Conservation (phyloP, 2,329 filamentous ascomycete genomes). For the Paecilomyces niveus region DNA sequence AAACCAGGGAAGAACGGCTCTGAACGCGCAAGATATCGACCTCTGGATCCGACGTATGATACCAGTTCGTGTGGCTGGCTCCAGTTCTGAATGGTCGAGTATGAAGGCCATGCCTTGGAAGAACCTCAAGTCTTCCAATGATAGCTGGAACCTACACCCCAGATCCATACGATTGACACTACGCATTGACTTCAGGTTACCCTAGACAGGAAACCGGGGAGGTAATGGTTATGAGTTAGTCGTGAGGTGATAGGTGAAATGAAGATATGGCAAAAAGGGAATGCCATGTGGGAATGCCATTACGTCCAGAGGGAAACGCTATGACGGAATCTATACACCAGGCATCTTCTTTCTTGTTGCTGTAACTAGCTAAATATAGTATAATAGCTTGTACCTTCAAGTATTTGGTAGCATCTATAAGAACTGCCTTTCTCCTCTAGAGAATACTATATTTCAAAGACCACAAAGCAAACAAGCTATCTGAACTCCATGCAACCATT, state of each 20-base stretch:
- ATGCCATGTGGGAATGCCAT: not conserved
- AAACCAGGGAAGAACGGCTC: not conserved
- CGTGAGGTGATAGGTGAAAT: not conserved
- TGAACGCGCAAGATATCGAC: not conserved
- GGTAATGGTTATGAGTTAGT: not conserved
- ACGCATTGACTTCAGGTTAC: not conserved
- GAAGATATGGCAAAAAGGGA: not conserved
- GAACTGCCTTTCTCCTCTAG: not conserved
- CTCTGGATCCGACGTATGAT: not conserved
- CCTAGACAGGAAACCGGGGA: not conserved
- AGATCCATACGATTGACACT: not conserved
- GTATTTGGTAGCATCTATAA: not conserved
- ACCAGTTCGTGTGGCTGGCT: not conserved
- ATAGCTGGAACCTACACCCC: not conserved
- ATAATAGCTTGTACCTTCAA: not conserved
- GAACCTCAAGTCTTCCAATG: not conserved
- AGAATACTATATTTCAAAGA: not conserved
- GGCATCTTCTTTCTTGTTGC: slow-evolving; percentile 1
- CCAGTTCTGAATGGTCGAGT: not conserved
- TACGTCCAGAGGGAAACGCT: slow-evolving; percentile 1
- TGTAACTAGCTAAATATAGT: not conserved
- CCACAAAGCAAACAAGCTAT: not conserved
- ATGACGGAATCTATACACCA: slow-evolving; percentile 5
- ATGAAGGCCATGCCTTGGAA: not conserved
- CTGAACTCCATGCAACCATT: not conserved